Percentiles rank a stretch among this genome's conserved stretches.
phyloP scores from a whole-genome alignment of 345 rosid genomes.

The Eucalyptus pauciflora region DNA sequence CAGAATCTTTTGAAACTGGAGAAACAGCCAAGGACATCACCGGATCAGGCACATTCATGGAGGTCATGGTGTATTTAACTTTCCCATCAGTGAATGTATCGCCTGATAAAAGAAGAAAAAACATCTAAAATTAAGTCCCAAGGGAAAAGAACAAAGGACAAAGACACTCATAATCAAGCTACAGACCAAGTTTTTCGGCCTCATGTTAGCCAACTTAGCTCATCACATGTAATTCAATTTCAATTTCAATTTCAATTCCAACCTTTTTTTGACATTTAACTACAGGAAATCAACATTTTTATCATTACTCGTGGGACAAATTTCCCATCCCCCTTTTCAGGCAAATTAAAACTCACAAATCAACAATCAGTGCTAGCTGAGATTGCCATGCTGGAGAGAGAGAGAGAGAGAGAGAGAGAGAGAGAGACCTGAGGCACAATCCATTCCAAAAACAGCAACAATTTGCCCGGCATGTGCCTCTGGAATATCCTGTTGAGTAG shows the following conservation, averaged over 20 bases:
- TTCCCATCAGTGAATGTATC: conserved; percentile 96
- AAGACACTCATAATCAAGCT: not conserved
- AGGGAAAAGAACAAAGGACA: not conserved
- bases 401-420: not conserved
- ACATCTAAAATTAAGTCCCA: not conserved
- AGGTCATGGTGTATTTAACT: conserved; percentile 94
- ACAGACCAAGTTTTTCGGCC: not conserved
- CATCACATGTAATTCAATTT: not conserved
- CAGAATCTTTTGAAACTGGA: conserved; percentile 92
- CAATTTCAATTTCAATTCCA: not conserved
- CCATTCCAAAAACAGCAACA: conserved; percentile 97
- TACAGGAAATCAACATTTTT: not conserved
- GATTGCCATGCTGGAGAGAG: not conserved
- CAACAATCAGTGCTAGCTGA: not conserved
- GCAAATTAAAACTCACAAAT: not conserved
- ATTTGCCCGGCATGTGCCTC: conserved; percentile 99
- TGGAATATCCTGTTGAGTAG: conserved; percentile 69
- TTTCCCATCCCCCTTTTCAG: not conserved
- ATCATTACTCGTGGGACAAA: not conserved
- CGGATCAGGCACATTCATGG: conserved; percentile 99
- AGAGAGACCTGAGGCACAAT: conserved; percentile 88
- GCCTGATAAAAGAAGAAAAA: conserved; percentile 23
- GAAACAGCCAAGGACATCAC: conserved; percentile 98
- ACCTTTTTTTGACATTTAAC: not conserved
- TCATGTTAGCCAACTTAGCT: not conserved